Evolutionary conservation across 257 asterid species (phyloP).

Genomic region (Capsicum chinense): DNA sequence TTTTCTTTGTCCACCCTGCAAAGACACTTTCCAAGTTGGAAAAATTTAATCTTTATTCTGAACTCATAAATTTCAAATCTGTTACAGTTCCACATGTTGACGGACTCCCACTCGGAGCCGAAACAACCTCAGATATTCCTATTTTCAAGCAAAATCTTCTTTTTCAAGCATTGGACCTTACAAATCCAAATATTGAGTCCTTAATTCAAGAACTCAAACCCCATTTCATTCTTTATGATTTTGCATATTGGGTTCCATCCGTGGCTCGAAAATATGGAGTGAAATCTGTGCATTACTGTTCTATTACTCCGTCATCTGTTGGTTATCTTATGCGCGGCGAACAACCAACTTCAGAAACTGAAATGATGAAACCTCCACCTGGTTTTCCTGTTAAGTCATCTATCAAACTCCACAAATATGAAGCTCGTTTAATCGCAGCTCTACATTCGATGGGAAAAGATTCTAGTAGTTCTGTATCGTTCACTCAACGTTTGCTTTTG

Average conservation of each 20-base stretch:
- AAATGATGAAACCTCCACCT: conserved; percentile 46
- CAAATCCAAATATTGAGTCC: conserved; percentile 30
- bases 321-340: conserved; percentile 44
- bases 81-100: conserved; percentile 47
- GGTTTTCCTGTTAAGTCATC: conserved; percentile 39
- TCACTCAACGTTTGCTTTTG: conserved; percentile 13
- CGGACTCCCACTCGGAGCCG: conserved; percentile 54
- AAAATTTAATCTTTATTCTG: conserved; percentile 46
- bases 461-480: not conserved
- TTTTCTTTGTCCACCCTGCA: conserved; percentile 51
- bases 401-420: conserved; percentile 45
- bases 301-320: conserved; percentile 44
- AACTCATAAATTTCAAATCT: conserved; percentile 42
- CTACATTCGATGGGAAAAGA: conserved; percentile 11
- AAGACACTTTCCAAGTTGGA: conserved; percentile 41
- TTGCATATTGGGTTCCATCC: conserved; percentile 35
- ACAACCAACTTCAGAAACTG: conserved; percentile 9
- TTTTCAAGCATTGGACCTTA: conserved; percentile 53
- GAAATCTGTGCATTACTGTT: conserved; percentile 43
- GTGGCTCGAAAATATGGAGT: conserved; percentile 39
- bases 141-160: conserved; percentile 46
- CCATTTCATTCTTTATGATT: conserved; percentile 36
- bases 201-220: conserved; percentile 26
- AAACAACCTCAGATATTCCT: conserved; percentile 54
- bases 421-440: conserved; percentile 41